Conservation (phyloP, 1,139 yeast species). For the Protomyces inundatus region DNA sequence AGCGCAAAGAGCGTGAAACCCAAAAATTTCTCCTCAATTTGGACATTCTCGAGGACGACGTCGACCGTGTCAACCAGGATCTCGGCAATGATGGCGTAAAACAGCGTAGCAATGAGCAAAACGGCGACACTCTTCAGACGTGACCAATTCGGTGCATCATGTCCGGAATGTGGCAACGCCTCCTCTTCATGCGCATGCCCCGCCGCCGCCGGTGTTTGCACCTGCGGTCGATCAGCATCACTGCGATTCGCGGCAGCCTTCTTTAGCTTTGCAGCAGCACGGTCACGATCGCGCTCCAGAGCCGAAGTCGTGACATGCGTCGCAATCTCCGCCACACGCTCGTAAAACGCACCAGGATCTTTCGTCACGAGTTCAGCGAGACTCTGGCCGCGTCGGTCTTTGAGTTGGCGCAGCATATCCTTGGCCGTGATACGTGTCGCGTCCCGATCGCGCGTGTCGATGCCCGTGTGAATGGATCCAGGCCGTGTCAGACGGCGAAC, state of each 20-base stretch:
- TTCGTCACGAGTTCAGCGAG: conserved; percentile 6
- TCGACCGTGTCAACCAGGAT: conserved; percentile 92
- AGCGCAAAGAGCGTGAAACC: conserved; percentile 93
- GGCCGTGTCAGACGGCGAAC: background rate
- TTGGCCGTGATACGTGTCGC: background rate
- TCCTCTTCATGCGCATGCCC: conserved; percentile 34
- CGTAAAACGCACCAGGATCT: conserved; percentile 12
- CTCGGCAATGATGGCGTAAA: conserved; percentile 92
- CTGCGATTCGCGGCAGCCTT: background rate
- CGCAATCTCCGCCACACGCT: conserved; percentile 23
- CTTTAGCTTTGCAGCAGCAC: conserved; percentile 3
- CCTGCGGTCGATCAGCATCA: background rate
- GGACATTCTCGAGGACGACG: conserved; percentile 67
- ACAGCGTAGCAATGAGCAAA: conserved; percentile 71
- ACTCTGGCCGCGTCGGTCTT: background rate
- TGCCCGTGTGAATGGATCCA: background rate
- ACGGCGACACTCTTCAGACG: conserved; percentile 79
- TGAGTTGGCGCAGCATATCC: conserved; percentile 6
- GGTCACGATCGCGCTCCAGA: conserved; percentile 13
- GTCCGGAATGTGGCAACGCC: conserved; percentile 56
- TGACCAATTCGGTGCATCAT: conserved; percentile 98
- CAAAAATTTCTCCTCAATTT: conserved; percentile 80
- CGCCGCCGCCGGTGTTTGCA: background rate
- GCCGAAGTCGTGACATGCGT: conserved; percentile 27
- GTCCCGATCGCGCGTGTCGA: background rate